Percentiles rank a stretch among this genome's conserved stretches.
Conservation (phyloP, 306 rosid species). For the Glycine tomentella region DNA sequence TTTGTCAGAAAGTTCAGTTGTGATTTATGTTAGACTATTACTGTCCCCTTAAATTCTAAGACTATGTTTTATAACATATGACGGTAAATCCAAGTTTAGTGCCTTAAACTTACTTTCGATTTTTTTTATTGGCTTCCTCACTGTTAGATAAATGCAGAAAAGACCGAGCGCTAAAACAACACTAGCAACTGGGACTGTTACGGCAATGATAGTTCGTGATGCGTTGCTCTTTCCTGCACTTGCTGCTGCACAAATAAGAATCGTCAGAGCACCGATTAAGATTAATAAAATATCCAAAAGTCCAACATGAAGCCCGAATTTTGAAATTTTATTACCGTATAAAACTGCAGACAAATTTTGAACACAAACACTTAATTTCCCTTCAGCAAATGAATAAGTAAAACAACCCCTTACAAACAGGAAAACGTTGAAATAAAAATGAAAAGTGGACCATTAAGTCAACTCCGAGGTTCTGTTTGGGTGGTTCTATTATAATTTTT, state of each 20-base stretch:
- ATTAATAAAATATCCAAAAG: neutral
- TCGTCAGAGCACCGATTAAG: neutral
- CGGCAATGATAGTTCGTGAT: neutral
- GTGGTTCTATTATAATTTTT: neutral
- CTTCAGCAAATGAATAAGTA: neutral
- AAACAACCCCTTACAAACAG: neutral
- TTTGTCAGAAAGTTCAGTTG: neutral
- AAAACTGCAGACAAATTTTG: neutral
- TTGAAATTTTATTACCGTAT: neutral
- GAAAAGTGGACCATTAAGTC: neutral
- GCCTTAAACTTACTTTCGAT: conserved; percentile 12
- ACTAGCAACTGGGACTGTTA: conserved; percentile 13
- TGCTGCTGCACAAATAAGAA: conserved; percentile 52
- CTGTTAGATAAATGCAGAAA: neutral
- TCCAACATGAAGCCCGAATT: too few species aligned
- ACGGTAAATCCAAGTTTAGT: neutral
- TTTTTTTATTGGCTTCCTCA: neutral
- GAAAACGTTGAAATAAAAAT: neutral
- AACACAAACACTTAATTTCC: neutral
- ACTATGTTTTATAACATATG: too few species aligned
- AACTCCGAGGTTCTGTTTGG: neutral
- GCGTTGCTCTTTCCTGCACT: conserved; percentile 44
- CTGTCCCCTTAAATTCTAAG: too few species aligned
- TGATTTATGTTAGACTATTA: too few species aligned
- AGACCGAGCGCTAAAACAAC: neutral